A percentile compares a stretch with the other conserved stretches of the same genome.
Evolutionary conservation across 1,284 basidiomycete genomes (phyloP).

Genomic region (Cryptococcus sp.): DNA sequence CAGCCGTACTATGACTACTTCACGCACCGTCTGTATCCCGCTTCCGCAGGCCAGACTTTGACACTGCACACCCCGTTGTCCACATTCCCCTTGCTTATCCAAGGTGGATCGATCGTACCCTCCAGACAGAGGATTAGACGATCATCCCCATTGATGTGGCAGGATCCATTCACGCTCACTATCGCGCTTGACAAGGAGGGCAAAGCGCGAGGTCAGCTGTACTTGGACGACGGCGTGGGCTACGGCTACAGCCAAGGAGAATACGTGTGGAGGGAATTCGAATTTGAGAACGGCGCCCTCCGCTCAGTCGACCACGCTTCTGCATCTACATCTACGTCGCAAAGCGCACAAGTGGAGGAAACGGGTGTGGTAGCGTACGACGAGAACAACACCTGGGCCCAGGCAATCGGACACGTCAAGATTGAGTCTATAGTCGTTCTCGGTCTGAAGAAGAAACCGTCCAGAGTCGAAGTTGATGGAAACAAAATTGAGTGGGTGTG

Average conservation of each 20-base stretch:
- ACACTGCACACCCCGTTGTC: constrained; percentile 75
- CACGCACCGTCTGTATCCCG: constrained; percentile 67
- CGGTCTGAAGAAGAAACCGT: constrained; percentile 66
- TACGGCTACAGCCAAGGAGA: constrained; percentile 77
- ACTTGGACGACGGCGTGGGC: constrained; percentile 91
- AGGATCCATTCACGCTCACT: constrained; percentile 90
- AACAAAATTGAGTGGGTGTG: constrained; percentile 59
- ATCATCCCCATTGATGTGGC: constrained; percentile 81
- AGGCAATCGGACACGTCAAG: constrained; percentile 65
- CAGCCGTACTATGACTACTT: constrained; percentile 96
- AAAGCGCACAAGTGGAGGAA: constrained; percentile 35
- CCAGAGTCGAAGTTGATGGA: constrained; percentile 58
- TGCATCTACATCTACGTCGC: background rate
- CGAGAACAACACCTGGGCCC: constrained; percentile 66
- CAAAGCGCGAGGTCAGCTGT: constrained; percentile 77
- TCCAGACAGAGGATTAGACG: constrained; percentile 84
- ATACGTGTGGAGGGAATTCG: constrained; percentile 77
- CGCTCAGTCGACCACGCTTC: constrained; percentile 10
- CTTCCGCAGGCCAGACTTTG: constrained; percentile 64
- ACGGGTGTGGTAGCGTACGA: constrained; percentile 53
- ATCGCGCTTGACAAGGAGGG: constrained; percentile 73
- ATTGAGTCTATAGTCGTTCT: constrained; percentile 80
- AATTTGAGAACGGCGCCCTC: constrained; percentile 57
- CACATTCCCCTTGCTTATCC: constrained; percentile 81
- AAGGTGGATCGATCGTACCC: constrained; percentile 88